Base-by-base conservation (phyloP, 179 eudicot genomes). In the Silene coronaria region DNA sequence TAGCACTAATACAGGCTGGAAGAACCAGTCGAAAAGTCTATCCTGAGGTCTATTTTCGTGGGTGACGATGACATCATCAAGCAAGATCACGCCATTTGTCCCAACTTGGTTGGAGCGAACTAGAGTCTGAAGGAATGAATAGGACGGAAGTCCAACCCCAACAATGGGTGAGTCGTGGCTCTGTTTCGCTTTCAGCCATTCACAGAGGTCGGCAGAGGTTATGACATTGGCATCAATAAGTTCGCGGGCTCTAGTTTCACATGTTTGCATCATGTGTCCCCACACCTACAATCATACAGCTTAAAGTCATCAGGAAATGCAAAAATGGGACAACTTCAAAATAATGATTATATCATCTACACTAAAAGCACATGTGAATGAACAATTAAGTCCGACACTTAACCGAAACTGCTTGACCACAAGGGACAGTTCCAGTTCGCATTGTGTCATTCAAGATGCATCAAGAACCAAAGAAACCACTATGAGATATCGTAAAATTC, bases 11-110 rank as follows among this genome's bases (percentile, higher is more conserved):
- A 94, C 61, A 19, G 98, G 98, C 17, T 91, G 91, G 63, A 90
- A 92, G 80, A 94, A 88, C 98, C 98, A 94, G 70, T 94, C 98
- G 36, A 89, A 51, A 5, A 94, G 79, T 74, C 85, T 85, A 81
- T 89, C 97, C 58, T 86, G 90, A 22, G 97, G 98, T 77, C 91
- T 79, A 65, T 94, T 94, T 30, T 86, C 86, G 14, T 81, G 81
- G 55, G 84, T 94, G 62, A 94, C 77, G 62, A 90, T 87, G 36
- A 84, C 72, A 57, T 83, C 85, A 63, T 90, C 96, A 0, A 82
- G 60, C 57, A 93, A 68, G 67, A 93, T 83, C 53, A 94, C 61
- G 9, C 97, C 97, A 57, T 84, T 84, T 9, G 87, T 85, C 42
- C 94, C 92, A 9, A 83, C 77, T 67, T 85, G 86, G 28, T 90